A percentile compares a stretch with the other conserved stretches of the same genome.
Conservation (phyloP, 116 monocot genomes). For the Iris pallida region DNA sequence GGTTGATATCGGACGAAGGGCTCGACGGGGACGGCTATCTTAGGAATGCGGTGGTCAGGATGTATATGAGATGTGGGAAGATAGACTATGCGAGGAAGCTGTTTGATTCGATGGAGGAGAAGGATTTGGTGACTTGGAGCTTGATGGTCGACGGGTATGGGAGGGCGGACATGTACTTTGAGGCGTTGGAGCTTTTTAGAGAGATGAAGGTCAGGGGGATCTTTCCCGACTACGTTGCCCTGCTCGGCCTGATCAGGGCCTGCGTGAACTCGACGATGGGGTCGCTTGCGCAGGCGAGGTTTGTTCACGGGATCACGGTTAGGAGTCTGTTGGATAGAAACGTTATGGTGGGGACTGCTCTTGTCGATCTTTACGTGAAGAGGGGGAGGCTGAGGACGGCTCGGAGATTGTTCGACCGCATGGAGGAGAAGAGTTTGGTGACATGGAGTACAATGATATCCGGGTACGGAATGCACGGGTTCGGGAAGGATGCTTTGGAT, state of each 20-base stretch:
- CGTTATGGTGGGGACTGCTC: slow-evolving; percentile 7
- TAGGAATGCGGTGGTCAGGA: slow-evolving; percentile 11
- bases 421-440: slow-evolving; percentile 29
- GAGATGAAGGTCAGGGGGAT: slow-evolving; percentile 13
- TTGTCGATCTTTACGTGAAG: slow-evolving; percentile 23
- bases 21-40: neutral
- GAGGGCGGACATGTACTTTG: slow-evolving; percentile 6
- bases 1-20: neutral
- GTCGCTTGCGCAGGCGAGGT: slow-evolving; percentile 4
- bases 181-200: slow-evolving; percentile 12
- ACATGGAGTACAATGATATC: slow-evolving; percentile 41
- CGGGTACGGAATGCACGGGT: slow-evolving; percentile 35
- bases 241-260: slow-evolving; percentile 14
- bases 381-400: slow-evolving; percentile 1
- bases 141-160: slow-evolving; percentile 13
- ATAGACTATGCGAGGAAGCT: slow-evolving; percentile 6
- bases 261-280: slow-evolving; percentile 5
- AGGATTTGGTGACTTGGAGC: slow-evolving; percentile 19
- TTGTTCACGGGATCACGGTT: slow-evolving; percentile 2
- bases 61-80: slow-evolving; percentile 13
- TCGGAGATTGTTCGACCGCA: slow-evolving; percentile 1
- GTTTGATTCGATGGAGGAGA: slow-evolving; percentile 22
- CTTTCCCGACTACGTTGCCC: neutral
- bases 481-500: slow-evolving; percentile 22
- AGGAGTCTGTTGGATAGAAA: slow-evolving; percentile 10